Percentiles rank a stretch among this genome's conserved stretches.
Conservation (phyloP, 305 asterid species). For the Fraxinus sp. region DNA sequence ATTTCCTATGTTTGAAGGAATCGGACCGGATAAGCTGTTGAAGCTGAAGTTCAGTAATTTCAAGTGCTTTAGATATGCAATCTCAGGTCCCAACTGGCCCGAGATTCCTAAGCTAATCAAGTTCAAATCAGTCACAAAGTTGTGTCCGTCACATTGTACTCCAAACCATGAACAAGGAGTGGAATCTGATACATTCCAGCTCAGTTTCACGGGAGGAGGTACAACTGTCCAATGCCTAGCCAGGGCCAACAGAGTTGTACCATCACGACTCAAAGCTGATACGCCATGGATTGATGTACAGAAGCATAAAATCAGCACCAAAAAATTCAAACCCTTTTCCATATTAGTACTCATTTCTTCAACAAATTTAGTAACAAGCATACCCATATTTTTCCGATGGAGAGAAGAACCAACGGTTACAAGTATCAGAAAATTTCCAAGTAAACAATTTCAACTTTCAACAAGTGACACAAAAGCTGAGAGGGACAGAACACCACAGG, state of each 20-base stretch:
- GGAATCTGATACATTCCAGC: constrained; percentile 81
- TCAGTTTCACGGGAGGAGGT: constrained; percentile 48
- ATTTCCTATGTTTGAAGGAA: constrained; percentile 52
- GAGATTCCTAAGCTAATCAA: constrained; percentile 54
- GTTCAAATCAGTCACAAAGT: constrained; percentile 42
- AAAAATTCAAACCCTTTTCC: constrained; percentile 15
- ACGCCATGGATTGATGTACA: constrained; percentile 12
- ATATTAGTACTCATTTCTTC: neutral
- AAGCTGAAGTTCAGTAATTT: constrained; percentile 37
- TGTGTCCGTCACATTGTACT: constrained; percentile 48
- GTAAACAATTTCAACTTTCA: neutral
- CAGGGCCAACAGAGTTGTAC: constrained; percentile 60
- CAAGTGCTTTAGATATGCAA: constrained; percentile 48
- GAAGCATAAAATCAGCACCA: constrained; percentile 24
- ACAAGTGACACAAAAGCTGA: neutral
- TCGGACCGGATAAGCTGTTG: constrained; percentile 53
- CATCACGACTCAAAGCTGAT: constrained; percentile 54
- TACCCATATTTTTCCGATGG: neutral
- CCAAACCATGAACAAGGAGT: constrained; percentile 85
- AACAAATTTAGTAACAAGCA: neutral
- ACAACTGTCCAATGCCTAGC: constrained; percentile 52
- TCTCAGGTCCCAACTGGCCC: constrained; percentile 70
- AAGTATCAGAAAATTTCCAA: neutral
- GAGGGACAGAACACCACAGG: neutral
- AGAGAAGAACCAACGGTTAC: neutral